A percentile compares a stretch with the other conserved stretches of the same genome.
Evolutionary conservation across 257 asterid species (phyloP).

Genomic region (Cinchona pubescens): DNA sequence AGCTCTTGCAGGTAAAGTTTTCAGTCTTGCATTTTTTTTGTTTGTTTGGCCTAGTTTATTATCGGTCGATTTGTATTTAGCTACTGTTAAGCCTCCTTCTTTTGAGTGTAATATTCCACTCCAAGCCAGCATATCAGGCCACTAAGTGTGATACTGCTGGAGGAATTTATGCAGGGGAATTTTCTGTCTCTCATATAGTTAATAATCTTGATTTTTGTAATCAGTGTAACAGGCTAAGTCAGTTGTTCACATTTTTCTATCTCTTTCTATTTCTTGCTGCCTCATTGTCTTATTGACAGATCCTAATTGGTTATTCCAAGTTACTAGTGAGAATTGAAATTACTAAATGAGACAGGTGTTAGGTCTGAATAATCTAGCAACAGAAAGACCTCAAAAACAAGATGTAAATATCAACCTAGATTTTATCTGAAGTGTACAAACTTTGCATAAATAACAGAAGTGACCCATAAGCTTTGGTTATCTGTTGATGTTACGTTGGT

Average conservation of each 20-base stretch:
- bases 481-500: not conserved
- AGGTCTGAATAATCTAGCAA: not conserved
- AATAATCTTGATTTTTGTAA: not conserved
- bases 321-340: too few species aligned
- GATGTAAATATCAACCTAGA: not conserved
- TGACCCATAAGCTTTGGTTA: not conserved
- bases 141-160: not conserved
- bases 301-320: too few species aligned
- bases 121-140: not conserved
- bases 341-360: too few species aligned
- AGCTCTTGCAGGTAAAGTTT: constrained; percentile 70
- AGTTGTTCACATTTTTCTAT: too few species aligned
- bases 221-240: not conserved
- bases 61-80: not conserved
- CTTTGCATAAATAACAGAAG: not conserved
- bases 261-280: too few species aligned
- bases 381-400: not conserved
- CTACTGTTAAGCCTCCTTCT: not conserved
- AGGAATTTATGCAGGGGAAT: not conserved
- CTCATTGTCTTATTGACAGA: too few species aligned
- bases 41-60: not conserved
- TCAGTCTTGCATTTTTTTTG: not conserved
- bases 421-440: not conserved
- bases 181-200: not conserved
- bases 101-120: not conserved